Evolutionary conservation across 2,329 filamentous ascomycete species (phyloP), one percentile per base, ranked within the genome.

Genomic region (Epichloe typhina): DNA sequence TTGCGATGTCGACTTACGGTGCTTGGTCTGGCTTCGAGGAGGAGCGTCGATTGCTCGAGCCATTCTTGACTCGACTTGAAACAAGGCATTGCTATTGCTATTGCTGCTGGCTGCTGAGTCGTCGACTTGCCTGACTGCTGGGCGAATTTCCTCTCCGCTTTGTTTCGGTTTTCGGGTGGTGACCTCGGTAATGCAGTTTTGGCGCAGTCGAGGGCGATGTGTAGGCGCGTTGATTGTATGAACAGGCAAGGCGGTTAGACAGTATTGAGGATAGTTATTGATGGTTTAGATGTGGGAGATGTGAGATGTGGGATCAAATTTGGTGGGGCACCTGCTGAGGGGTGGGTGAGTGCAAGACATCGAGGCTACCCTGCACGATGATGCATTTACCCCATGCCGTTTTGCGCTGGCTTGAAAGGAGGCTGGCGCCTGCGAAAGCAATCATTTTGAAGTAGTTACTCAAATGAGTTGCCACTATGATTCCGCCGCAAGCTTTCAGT

Each of bases 41-140:
- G 82, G 54, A 90, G 80, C 17, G 82, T 74, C 13, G 91, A 95
- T 68, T 96, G 86, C 61, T 85, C 82, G 58, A 96, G 86, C 86
- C 89, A 98, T 71, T 90, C 84, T 69, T 95, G 84, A 68, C 86
- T 86, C 52, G 87, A 89, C 48, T 77, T 72, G 65, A 95, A 82
- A 66, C 94, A 82, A 66, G 86, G 84, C 90, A 95, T 95, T 13
- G 39, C 11, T n/a, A 17, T 17, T 17, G 17, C 17, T 17, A 95
- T 95, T 13, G 39, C 7, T 19, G 41, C 33, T 23, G 12, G 17
- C 8, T 19, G 9, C 44, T 33, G 17, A 8, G 17, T 46, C 17
- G 31, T 35, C 31, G 17, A 7, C n/a, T 9, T 46, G 43, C 12
- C 31, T 33, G 3, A 19, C 19, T n/a, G 38, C 9, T 21, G 23